Evolutionary conservation across 2,329 filamentous ascomycete genomes (phyloP).

Genomic region (Colletotrichum endophyticum): DNA sequence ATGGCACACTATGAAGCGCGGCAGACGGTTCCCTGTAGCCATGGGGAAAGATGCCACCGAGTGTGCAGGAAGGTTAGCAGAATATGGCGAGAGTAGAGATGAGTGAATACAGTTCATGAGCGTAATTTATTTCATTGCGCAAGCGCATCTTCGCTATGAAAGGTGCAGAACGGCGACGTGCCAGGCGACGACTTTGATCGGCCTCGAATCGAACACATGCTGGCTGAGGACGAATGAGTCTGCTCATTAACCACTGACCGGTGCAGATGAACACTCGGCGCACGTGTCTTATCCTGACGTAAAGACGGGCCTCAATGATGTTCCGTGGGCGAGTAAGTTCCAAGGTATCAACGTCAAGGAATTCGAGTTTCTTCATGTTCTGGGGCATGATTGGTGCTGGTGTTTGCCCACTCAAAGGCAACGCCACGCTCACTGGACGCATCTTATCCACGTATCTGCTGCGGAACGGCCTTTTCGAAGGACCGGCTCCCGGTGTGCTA

Average conservation of each 20-base stretch:
- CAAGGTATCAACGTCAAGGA: neutral
- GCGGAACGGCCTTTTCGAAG: neutral
- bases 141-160: neutral
- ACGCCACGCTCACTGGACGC: neutral
- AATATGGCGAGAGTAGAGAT: neutral
- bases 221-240: neutral
- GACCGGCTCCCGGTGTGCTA: neutral
- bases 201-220: neutral
- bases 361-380: neutral
- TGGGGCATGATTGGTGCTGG: neutral
- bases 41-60: neutral
- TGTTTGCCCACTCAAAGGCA: neutral
- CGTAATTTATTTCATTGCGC: neutral
- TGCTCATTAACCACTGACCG: neutral
- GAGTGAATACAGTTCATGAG: neutral
- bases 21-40: neutral
- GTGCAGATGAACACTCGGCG: neutral
- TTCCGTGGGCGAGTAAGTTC: neutral
- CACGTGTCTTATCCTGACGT: neutral
- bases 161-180: neutral
- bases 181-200: neutral
- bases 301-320: neutral
- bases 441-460: neutral
- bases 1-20: neutral
- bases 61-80: neutral